phyloP scores from a whole-genome alignment of 768 basidiomycete genomes.

The Sporobolomyces roseus region DNA sequence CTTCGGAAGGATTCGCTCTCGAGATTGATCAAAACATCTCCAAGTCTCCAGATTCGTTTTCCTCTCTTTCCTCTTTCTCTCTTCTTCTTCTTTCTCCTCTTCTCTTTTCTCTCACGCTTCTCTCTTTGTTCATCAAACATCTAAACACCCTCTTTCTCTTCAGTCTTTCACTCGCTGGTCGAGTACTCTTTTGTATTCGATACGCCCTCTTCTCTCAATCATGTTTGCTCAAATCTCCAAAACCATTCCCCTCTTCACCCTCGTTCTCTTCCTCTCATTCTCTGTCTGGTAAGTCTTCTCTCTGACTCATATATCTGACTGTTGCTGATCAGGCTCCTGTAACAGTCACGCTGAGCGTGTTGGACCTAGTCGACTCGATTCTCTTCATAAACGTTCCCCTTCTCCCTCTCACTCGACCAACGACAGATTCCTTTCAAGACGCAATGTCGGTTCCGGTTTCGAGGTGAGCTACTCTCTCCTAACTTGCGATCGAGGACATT shows the following conservation, averaged over 20 bases:
- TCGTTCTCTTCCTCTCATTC: not conserved
- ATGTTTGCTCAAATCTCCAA: not conserved
- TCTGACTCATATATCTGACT: not conserved
- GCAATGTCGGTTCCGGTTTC: too few relatives aligned
- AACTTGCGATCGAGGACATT: too few relatives aligned
- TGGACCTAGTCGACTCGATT: conserved; percentile 2
- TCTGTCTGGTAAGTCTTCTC: not conserved
- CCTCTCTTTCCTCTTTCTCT: not conserved
- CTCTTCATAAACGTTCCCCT: not conserved
- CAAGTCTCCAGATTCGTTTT: not conserved
- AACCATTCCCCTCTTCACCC: not conserved
- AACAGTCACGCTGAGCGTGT: not conserved
- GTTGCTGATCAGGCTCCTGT: not conserved
- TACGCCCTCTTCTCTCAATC: not conserved
- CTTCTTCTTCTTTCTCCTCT: not conserved
- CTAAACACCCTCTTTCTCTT: not conserved
- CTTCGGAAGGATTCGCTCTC: not conserved
- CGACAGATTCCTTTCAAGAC: too few relatives aligned
- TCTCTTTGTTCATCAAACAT: not conserved
- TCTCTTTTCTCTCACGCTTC: not conserved
- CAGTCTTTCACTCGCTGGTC: not conserved
- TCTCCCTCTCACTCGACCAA: too few relatives aligned
- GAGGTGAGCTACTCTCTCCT: too few relatives aligned
- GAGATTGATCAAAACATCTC: not conserved
- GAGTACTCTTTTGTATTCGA: not conserved